Evolutionary conservation across 306 rosid genomes (phyloP).

Genomic region (Vigna trinervia): DNA sequence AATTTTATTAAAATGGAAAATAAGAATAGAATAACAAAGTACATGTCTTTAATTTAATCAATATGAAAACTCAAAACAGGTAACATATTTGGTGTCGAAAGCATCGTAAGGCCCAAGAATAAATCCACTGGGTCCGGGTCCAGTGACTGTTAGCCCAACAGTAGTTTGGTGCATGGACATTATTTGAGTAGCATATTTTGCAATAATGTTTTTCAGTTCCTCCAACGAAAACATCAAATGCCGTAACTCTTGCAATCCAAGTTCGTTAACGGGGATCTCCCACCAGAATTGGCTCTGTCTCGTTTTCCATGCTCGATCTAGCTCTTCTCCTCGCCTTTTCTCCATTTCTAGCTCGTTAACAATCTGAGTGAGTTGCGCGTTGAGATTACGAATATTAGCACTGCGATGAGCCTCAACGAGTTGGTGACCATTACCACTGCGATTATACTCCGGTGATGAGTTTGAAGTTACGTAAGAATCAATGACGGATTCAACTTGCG

Average conservation of each 20-base stretch:
- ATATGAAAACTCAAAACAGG: conserved; percentile 6
- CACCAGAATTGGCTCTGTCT: conserved; percentile 41
- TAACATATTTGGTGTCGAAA: neutral
- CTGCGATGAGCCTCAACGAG: conserved; percentile 8
- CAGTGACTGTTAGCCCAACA: neutral
- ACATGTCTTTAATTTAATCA: too few relatives aligned
- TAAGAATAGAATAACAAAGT: too few relatives aligned
- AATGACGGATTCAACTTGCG: conserved; percentile 40
- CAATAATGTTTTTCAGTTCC: conserved; percentile 36
- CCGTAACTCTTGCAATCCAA: conserved; percentile 34
- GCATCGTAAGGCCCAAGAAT: neutral
- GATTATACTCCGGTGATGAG: neutral
- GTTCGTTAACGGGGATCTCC: conserved; percentile 39
- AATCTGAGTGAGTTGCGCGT: conserved; percentile 31
- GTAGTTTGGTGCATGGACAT: conserved; percentile 16
- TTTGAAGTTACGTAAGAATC: conserved; percentile 25
- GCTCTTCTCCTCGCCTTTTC: conserved; percentile 35
- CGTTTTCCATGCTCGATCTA: conserved; percentile 19
- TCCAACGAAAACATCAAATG: conserved; percentile 37
- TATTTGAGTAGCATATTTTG: conserved; percentile 31
- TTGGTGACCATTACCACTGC: neutral
- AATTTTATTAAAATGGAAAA: too few relatives aligned
- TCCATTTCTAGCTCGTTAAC: conserved; percentile 34
- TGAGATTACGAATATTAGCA: conserved; percentile 18
- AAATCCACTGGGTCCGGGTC: neutral